phyloP scores from a whole-genome alignment of 73 alveolate species.

The Blepharisma japonicum region DNA sequence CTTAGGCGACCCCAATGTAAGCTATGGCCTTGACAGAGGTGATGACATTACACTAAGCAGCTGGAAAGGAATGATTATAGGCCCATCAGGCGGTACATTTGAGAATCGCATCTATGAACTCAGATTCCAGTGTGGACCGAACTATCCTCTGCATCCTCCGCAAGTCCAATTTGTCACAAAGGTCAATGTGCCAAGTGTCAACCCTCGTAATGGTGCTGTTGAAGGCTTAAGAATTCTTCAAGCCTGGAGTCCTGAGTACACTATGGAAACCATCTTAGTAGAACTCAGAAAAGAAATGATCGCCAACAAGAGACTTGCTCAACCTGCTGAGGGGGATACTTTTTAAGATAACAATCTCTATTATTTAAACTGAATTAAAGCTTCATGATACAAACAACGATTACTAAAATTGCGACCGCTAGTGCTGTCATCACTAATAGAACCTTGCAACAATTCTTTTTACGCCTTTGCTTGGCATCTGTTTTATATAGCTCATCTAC shows the following conservation, averaged over 20 bases:
- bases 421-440: no score
- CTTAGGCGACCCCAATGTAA: constrained; percentile 79
- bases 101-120: constrained; percentile 85
- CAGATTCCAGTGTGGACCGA: constrained; percentile 78
- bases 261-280: constrained; percentile 59
- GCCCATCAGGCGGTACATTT: constrained; percentile 69
- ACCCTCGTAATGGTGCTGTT: constrained; percentile 64
- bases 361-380: no score
- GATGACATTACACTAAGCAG: constrained; percentile 88
- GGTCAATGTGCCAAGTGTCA: constrained; percentile 88
- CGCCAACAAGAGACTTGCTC: constrained; percentile 64
- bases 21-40: constrained; percentile 92
- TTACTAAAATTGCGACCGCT: no score
- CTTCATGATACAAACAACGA: no score
- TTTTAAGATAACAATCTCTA: constrained; percentile 28
- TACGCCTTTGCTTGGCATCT: no score
- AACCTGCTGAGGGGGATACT: constrained; percentile 78
- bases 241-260: constrained; percentile 51
- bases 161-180: constrained; percentile 76
- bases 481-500: no score
- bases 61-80: constrained; percentile 96
- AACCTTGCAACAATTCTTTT: no score
- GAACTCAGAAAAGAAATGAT: constrained; percentile 78
- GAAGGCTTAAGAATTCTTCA: constrained; percentile 54
- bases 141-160: constrained; percentile 91